These are phyloP conservation scores for Monosporascus sp. DNA, from an alignment of 2,329 filamentous ascomycete species.

Conservation along the genomic window DNA sequence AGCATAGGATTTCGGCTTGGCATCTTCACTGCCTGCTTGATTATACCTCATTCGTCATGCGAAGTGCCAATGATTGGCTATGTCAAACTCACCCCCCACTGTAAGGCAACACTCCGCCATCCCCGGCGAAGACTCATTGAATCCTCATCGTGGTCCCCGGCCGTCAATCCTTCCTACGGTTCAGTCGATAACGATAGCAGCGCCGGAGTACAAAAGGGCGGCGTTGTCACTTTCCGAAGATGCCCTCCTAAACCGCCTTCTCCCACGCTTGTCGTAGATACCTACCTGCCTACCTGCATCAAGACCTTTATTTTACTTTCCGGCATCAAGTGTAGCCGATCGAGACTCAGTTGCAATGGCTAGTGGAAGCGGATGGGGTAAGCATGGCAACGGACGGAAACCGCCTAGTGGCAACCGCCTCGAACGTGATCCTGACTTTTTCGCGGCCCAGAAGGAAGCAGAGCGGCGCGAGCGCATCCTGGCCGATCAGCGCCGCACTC, in stretches of 20 bases:
- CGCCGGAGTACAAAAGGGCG: background rate
- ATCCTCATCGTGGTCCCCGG: background rate
- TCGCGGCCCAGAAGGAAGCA: slow-evolving; percentile 29
- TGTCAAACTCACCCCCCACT: background rate
- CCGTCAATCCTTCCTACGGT: background rate
- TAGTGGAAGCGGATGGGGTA: background rate
- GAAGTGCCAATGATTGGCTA: background rate
- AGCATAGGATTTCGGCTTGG: no score
- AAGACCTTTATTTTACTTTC: no score
- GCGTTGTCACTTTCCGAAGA: background rate
- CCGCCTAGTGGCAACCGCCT: slow-evolving; percentile 6
- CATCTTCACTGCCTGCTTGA: no score
- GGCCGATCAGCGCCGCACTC: slow-evolving; percentile 28
- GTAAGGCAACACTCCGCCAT: background rate
- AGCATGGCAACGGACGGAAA: background rate
- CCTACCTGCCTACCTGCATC: background rate
- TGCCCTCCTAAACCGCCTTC: background rate
- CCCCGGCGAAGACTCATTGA: background rate
- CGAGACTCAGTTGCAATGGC: no score
- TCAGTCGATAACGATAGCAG: background rate
- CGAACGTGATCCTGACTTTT: slow-evolving; percentile 24
- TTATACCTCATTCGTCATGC: background rate
- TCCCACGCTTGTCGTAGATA: background rate
- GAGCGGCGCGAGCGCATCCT: slow-evolving; percentile 33
- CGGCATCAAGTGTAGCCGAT: no score